Percentiles rank a stretch among this genome's conserved stretches.
These are phyloP conservation scores for Geranomyces variabilis DNA, from an alignment of 192 early-diverging fungal genomes.

Conservation along the genomic window DNA sequence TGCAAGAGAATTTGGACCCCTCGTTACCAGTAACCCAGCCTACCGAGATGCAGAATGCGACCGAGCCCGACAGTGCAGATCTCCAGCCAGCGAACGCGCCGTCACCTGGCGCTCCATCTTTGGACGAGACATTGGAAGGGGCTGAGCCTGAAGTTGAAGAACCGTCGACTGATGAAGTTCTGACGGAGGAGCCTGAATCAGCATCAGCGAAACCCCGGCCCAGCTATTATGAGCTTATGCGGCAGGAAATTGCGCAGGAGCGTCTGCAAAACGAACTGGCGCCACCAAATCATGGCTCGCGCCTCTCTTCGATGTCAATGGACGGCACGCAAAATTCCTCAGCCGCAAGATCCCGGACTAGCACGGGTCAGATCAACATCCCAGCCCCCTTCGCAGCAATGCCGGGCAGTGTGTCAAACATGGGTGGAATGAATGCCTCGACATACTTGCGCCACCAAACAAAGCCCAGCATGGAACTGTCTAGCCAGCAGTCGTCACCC, in stretches of 20 bases:
- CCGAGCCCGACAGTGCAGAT: background rate
- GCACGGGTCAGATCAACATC: background rate
- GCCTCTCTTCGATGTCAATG: background rate
- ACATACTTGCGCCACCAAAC: too few relatives aligned
- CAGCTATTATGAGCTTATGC: conserved; percentile 9
- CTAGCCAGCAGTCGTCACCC: too few relatives aligned
- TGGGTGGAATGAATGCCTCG: too few relatives aligned
- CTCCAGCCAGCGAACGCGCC: background rate
- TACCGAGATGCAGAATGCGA: background rate
- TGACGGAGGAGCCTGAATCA: background rate
- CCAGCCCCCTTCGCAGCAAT: background rate
- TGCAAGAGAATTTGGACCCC: too few relatives aligned
- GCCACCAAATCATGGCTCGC: background rate
- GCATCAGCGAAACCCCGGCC: background rate
- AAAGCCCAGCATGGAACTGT: too few relatives aligned
- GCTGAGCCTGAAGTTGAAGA: background rate
- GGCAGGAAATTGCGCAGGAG: conserved; percentile 6
- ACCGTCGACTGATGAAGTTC: background rate
- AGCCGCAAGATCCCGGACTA: background rate
- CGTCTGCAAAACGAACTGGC: conserved; percentile 1
- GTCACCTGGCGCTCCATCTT: background rate
- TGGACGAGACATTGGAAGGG: background rate
- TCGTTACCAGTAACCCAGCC: background rate
- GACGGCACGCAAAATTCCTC: background rate
- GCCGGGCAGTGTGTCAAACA: too few relatives aligned